Percentiles rank a stretch among this genome's conserved stretches.
These are phyloP conservation scores for Sphagnum magellanicum DNA, from an alignment of 228 moss, liverwort and hornwort genomes.

Conservation along the genomic window DNA sequence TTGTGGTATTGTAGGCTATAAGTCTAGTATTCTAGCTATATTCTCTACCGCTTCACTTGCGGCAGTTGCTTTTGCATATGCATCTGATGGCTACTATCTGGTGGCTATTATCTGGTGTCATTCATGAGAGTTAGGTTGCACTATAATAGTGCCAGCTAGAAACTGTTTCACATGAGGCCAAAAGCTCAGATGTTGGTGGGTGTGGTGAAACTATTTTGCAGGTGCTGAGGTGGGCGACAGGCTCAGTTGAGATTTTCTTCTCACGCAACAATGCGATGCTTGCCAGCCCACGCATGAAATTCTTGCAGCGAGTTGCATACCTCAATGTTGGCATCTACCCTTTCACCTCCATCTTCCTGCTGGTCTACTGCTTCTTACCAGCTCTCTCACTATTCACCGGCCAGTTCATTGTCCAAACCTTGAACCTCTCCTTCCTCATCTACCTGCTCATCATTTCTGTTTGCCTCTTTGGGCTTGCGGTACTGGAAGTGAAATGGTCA, in stretches of 20 bases:
- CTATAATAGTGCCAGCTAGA: background rate
- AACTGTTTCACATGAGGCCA: background rate
- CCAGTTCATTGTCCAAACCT: conserved; percentile 41
- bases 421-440: conserved; percentile 39
- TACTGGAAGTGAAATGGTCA: conserved; percentile 59
- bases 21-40: no score
- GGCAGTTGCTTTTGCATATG: background rate
- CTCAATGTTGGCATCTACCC: conserved; percentile 61
- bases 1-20: no score
- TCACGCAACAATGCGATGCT: conserved; percentile 50
- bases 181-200: background rate
- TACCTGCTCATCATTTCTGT: conserved; percentile 49
- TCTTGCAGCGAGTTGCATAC: conserved; percentile 57
- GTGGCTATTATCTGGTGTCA: background rate
- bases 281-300: conserved; percentile 41
- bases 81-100: background rate
- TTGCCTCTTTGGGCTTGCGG: conserved; percentile 47
- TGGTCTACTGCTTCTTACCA: conserved; percentile 61
- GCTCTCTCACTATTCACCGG: conserved; percentile 48
- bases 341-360: conserved; percentile 53
- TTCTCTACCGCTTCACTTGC: background rate
- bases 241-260: conserved; percentile 61
- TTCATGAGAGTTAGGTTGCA: background rate
- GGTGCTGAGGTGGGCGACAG: conserved; percentile 64
- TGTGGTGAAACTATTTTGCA: conserved; percentile 6